phyloP scores from a whole-genome alignment of 805 yeast genomes.

The Ogataea methanolica region DNA sequence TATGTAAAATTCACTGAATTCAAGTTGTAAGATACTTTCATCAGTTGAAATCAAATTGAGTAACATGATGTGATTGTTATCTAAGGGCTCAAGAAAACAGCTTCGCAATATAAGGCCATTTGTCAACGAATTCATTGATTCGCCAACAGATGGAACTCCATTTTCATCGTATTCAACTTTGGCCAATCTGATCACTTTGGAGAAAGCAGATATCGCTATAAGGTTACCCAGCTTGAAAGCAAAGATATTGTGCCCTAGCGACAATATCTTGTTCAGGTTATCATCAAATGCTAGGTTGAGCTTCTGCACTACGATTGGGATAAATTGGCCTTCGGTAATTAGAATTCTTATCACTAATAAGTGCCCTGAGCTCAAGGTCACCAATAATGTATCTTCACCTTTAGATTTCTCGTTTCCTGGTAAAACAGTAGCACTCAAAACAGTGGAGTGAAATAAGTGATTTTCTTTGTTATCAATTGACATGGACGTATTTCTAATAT shows the following conservation, averaged over 20 bases:
- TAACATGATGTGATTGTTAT: conserved; percentile 17
- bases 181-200: conserved; percentile 16
- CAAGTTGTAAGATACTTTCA: conserved; percentile 18
- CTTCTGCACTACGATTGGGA: conserved; percentile 21
- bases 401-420: conserved; percentile 16
- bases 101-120: conserved; percentile 21
- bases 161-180: conserved; percentile 13
- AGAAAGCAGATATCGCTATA: conserved; percentile 23
- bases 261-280: conserved; percentile 7
- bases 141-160: conserved; percentile 15
- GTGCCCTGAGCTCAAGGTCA: conserved; percentile 19
- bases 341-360: conserved; percentile 19
- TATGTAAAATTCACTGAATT: conserved; percentile 21
- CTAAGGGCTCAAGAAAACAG: conserved; percentile 21
- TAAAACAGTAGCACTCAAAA: conserved; percentile 22
- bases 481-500: conserved; percentile 21
- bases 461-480: conserved; percentile 16
- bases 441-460: conserved; percentile 15
- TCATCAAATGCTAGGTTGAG: conserved; percentile 5
- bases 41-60: conserved; percentile 20
- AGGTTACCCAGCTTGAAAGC: conserved; percentile 15
- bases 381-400: conserved; percentile 24
- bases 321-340: conserved; percentile 9
- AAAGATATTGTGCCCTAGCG: conserved; percentile 15
- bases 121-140: conserved; percentile 19